phyloP scores from a whole-genome alignment of 345 rosid genomes.

The Populus alba region DNA sequence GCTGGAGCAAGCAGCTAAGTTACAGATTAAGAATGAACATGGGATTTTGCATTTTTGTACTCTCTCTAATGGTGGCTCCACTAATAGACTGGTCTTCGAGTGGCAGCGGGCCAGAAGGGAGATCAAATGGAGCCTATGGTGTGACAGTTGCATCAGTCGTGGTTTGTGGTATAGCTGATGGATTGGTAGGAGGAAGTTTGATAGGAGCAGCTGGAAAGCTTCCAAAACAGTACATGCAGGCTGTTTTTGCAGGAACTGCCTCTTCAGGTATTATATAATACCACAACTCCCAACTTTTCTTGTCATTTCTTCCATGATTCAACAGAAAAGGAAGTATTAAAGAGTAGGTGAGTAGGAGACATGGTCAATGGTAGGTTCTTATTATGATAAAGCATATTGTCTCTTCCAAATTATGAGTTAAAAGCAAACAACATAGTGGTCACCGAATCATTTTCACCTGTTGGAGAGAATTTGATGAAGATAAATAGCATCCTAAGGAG shows the following conservation, averaged over 20 bases:
- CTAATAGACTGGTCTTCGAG: constrained; percentile 57
- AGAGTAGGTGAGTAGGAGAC: no score
- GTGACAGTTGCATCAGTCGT: constrained; percentile 63
- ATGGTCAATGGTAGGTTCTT: neutral
- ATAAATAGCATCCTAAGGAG: neutral
- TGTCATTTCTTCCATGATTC: neutral
- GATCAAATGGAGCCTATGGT: constrained; percentile 36
- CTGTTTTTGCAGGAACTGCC: constrained; percentile 90
- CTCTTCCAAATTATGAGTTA: neutral
- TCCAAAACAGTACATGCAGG: constrained; percentile 91
- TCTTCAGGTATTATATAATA: constrained; percentile 61
- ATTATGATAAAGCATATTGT: neutral
- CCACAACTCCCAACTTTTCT: neutral
- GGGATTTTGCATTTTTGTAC: constrained; percentile 71
- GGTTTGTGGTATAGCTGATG: constrained; percentile 84
- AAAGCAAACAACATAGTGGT: neutral
- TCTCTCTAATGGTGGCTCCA: constrained; percentile 69
- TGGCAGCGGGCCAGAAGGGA: constrained; percentile 20
- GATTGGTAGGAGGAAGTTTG: constrained; percentile 79
- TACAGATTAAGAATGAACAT: constrained; percentile 65
- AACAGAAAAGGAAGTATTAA: neutral
- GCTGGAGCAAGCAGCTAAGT: constrained; percentile 55
- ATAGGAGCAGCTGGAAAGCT: constrained; percentile 85
- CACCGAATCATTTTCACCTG: neutral
- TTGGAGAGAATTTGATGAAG: neutral